Evolutionary conservation across 495 filamentous ascomycete genomes (phyloP).

Genomic region (Neurospora pannonica): DNA sequence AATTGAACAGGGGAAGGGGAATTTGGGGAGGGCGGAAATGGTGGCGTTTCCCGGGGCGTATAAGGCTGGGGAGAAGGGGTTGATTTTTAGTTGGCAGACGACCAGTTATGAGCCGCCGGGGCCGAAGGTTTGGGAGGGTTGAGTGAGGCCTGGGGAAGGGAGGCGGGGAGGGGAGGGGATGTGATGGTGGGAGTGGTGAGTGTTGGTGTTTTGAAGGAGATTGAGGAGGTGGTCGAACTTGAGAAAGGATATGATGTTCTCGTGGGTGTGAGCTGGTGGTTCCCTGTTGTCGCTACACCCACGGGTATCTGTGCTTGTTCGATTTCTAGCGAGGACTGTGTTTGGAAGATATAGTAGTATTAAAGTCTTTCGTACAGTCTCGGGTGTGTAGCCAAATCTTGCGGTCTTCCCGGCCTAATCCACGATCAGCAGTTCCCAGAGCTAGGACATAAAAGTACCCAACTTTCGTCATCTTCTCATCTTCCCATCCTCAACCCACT

Average conservation of each 20-base stretch:
- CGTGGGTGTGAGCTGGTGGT: no score
- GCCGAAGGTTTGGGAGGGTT: conserved; percentile 22
- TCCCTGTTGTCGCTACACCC: no score
- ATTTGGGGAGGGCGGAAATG: no score
- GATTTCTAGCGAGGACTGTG: neutral
- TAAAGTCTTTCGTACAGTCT: neutral
- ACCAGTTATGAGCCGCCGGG: conserved; percentile 31
- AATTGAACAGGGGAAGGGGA: no score
- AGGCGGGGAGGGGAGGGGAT: no score
- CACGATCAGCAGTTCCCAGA: neutral
- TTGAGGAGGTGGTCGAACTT: no score
- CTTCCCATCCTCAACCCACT: neutral
- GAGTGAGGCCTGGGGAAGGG: no score
- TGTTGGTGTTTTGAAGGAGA: no score
- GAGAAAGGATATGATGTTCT: neutral
- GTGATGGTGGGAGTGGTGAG: no score
- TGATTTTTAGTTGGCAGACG: conserved; percentile 10
- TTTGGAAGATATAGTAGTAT: neutral
- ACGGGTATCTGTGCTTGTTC: no score
- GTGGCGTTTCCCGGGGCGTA: conserved; percentile 24
- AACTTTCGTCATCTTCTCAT: neutral
- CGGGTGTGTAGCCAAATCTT: neutral
- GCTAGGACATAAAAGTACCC: neutral
- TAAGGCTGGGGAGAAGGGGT: conserved; percentile 19
- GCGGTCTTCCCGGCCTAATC: neutral